These are phyloP conservation scores for Silene conica DNA, from an alignment of 148 eudicot genomes.

Conservation along the genomic window DNA sequence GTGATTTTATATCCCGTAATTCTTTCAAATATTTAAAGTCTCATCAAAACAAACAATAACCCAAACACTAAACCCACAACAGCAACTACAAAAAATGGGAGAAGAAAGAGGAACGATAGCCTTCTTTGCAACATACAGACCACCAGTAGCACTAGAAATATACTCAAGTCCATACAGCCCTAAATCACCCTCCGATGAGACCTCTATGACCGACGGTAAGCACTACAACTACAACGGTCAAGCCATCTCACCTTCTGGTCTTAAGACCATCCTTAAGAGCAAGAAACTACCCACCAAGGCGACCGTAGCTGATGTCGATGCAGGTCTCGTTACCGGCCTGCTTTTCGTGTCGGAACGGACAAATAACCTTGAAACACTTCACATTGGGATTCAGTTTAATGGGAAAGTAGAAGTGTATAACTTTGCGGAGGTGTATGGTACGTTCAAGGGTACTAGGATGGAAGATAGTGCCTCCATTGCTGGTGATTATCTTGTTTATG, in stretches of 20 bases:
- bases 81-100: not conserved
- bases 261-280: conserved; percentile 20
- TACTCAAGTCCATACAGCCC: conserved; percentile 7
- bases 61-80: too few species aligned
- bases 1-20: too few species aligned
- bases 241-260: conserved; percentile 19
- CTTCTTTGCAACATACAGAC: conserved; percentile 26
- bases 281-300: not conserved
- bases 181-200: not conserved
- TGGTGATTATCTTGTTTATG: conserved; percentile 20
- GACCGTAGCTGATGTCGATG: conserved; percentile 9
- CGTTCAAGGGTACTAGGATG: conserved; percentile 16
- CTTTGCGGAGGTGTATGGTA: conserved; percentile 15
- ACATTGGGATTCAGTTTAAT: conserved; percentile 9
- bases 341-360: conserved; percentile 23
- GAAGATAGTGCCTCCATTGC: conserved; percentile 25
- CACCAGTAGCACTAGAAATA: conserved; percentile 25
- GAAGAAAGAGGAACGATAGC: conserved; percentile 21
- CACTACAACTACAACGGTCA: conserved; percentile 25
- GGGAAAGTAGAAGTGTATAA: not conserved
- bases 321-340: conserved; percentile 14
- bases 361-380: conserved; percentile 21
- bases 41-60: too few species aligned
- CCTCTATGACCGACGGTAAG: not conserved
- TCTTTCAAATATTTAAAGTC: too few species aligned